Conservation (phyloP, 345 rosid genomes). For the Toxicodendron radicans region DNA sequence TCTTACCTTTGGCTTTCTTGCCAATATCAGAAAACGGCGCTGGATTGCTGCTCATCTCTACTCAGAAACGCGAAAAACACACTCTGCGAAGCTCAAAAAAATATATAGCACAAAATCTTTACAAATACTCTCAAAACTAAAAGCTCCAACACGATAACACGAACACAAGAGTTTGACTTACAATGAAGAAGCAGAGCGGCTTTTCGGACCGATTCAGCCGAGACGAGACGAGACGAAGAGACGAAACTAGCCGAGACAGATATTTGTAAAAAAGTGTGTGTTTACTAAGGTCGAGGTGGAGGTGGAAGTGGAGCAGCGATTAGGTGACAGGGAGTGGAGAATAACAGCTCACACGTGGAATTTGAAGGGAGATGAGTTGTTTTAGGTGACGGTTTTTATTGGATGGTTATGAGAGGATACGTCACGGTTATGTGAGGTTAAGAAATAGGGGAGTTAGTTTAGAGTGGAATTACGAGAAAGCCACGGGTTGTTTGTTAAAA, state of each 20-base stretch:
- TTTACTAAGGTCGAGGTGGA: background rate
- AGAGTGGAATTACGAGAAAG: background rate
- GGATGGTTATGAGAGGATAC: background rate
- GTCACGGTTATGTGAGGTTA: background rate
- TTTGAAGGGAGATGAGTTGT: background rate
- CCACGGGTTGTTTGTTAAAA: background rate
- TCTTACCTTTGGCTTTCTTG: constrained; percentile 67
- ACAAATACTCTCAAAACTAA: background rate
- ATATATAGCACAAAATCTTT: too few species aligned
- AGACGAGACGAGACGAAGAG: constrained; percentile 1
- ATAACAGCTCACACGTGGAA: constrained; percentile 16
- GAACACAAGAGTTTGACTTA: background rate
- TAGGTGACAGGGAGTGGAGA: background rate
- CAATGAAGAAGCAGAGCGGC: constrained; percentile 15
- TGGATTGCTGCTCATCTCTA: constrained; percentile 66
- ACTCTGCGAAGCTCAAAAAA: constrained; percentile 15
- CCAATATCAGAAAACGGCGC: constrained; percentile 76
- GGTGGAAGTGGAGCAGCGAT: background rate
- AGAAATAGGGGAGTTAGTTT: background rate
- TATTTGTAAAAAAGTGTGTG: background rate
- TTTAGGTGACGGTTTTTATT: background rate
- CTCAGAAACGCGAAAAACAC: constrained; percentile 19
- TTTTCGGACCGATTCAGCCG: constrained; percentile 18
- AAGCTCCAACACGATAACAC: background rate
- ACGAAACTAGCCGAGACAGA: constrained; percentile 5